Evolutionary conservation across 148 eudicot species (phyloP).

Genomic region (Beta vulgaris): DNA sequence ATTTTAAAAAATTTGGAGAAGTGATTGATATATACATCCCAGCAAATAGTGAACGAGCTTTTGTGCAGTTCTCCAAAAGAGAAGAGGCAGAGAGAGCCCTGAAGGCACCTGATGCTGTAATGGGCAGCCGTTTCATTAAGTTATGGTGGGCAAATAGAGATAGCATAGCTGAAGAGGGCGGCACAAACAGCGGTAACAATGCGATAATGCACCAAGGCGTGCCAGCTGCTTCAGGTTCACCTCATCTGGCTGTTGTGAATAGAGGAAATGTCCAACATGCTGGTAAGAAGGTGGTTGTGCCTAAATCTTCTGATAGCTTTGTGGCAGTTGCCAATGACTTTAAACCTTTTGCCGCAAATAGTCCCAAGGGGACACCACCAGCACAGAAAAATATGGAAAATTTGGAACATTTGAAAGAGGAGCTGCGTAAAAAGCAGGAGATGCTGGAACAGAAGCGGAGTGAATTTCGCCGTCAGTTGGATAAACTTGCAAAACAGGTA

Average conservation of each 20-base stretch:
- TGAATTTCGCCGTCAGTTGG: constrained; percentile 64
- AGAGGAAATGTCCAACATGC: constrained; percentile 42
- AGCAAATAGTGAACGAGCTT: constrained; percentile 67
- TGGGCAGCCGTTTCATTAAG: constrained; percentile 94
- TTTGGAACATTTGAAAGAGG: constrained; percentile 75
- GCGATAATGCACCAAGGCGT: constrained; percentile 29
- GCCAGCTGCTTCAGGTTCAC: constrained; percentile 36
- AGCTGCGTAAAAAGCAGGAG: constrained; percentile 91
- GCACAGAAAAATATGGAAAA: constrained; percentile 71
- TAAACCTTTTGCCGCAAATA: constrained; percentile 39
- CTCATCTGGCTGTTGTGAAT: constrained; percentile 27
- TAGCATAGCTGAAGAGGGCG: constrained; percentile 54
- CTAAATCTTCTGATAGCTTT: constrained; percentile 35
- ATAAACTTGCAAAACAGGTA: constrained; percentile 77
- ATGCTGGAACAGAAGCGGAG: constrained; percentile 76
- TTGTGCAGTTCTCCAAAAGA: constrained; percentile 90
- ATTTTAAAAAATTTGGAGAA: constrained; percentile 90
- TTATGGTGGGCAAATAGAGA: constrained; percentile 95
- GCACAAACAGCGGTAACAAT: constrained; percentile 36
- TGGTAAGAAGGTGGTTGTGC: constrained; percentile 31
- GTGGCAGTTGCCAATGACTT: constrained; percentile 35
- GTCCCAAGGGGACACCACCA: constrained; percentile 46
- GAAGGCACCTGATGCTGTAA: constrained; percentile 97
- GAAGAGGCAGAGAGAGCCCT: constrained; percentile 91
- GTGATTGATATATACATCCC: constrained; percentile 83